Evolutionary conservation across 495 filamentous ascomycete species (phyloP).

Genomic region (Trichoderma reesei): DNA sequence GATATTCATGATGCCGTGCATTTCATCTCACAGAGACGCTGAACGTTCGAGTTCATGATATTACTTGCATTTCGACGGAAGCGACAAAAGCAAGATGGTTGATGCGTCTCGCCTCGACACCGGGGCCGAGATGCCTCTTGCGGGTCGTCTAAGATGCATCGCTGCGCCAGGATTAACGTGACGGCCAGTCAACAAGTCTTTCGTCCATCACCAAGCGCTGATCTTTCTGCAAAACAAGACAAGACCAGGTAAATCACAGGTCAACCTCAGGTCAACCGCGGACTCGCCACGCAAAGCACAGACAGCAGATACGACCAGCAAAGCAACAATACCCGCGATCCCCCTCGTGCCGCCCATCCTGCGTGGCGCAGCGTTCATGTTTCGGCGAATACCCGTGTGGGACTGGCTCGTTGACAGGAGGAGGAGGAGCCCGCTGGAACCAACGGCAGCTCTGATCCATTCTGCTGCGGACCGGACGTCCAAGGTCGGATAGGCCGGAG

Average conservation of each 20-base stretch:
- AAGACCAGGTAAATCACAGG: neutral
- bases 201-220: too few relatives aligned
- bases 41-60: too few relatives aligned
- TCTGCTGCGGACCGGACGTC: neutral
- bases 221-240: neutral
- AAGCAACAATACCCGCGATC: too few relatives aligned
- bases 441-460: neutral
- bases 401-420: neutral
- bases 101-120: neutral
- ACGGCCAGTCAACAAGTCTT: neutral
- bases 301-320: too few relatives aligned
- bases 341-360: neutral
- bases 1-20: too few relatives aligned
- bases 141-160: neutral
- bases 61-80: too few relatives aligned
- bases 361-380: constrained; percentile 3
- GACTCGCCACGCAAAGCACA: too few relatives aligned
- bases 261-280: neutral
- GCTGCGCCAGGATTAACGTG: neutral
- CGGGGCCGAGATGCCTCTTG: neutral
- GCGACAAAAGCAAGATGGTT: too few relatives aligned
- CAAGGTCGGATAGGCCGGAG: neutral
- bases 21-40: too few relatives aligned
- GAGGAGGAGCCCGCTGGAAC: neutral
- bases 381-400: neutral